Evolutionary conservation across 148 eudicot genomes (phyloP).

Genomic region (Vaccinium vitisidaea): DNA sequence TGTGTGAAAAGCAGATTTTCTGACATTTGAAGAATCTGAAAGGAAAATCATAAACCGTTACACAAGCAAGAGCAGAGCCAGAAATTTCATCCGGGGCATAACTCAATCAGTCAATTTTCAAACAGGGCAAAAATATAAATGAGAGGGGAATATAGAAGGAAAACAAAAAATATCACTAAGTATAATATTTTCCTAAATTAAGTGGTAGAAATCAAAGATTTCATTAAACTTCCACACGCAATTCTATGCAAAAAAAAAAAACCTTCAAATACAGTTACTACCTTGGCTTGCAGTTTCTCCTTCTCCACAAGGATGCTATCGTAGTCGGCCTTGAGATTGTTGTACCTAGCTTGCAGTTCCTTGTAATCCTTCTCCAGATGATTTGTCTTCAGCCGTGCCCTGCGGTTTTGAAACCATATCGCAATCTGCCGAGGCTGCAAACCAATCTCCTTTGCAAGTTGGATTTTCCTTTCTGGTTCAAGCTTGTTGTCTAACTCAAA

Average conservation of each 20-base stretch:
- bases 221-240: neutral
- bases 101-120: neutral
- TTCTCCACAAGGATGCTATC: slow-evolving; percentile 64
- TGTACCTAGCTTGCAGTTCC: slow-evolving; percentile 50
- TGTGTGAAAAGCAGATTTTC: slow-evolving; percentile 39
- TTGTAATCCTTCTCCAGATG: slow-evolving; percentile 77
- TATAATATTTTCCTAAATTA: neutral
- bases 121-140: neutral
- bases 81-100: neutral
- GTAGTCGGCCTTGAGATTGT: slow-evolving; percentile 59
- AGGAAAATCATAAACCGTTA: neutral
- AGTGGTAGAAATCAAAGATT: neutral
- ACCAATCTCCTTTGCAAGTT: slow-evolving; percentile 84
- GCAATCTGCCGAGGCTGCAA: slow-evolving; percentile 92
- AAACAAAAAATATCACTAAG: neutral
- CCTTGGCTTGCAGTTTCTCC: slow-evolving; percentile 70
- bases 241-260: neutral
- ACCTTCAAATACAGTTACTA: slow-evolving; percentile 3
- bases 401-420: slow-evolving; percentile 88
- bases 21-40: slow-evolving; percentile 54
- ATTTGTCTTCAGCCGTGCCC: slow-evolving; percentile 88
- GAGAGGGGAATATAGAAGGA: neutral
- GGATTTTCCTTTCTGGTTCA: slow-evolving; percentile 77
- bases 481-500: slow-evolving; percentile 84
- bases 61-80: neutral